Evolutionary conservation across 2,329 filamentous ascomycete species (phyloP).

Genomic region (Trichoderma asperellum): DNA sequence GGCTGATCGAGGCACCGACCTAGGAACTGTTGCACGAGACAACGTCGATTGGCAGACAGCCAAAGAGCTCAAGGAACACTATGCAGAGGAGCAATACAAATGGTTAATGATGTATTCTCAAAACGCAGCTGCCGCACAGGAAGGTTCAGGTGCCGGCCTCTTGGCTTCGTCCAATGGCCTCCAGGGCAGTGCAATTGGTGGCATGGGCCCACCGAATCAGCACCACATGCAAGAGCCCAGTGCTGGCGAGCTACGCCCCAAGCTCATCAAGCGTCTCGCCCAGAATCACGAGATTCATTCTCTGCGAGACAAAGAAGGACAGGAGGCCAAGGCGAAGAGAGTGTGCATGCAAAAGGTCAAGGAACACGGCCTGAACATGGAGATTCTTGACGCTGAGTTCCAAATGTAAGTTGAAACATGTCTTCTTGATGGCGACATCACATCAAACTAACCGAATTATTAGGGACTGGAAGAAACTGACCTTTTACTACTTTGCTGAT

Average conservation of each 20-base stretch:
- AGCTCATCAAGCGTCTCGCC: conserved; percentile 93
- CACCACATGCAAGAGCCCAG: conserved; percentile 74
- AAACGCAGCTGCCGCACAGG: conserved; percentile 66
- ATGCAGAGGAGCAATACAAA: conserved; percentile 93
- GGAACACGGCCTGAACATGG: conserved; percentile 94
- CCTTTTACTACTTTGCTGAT: conserved; percentile 98
- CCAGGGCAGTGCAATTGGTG: conserved; percentile 72
- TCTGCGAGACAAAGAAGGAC: conserved; percentile 92
- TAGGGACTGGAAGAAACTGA: conserved; percentile 98
- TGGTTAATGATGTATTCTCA: conserved; percentile 99
- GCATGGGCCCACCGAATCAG: conserved; percentile 75
- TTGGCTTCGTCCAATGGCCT: conserved; percentile 66
- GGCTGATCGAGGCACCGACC: conserved; percentile 91
- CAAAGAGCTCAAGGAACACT: conserved; percentile 86
- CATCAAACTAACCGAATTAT: neutral
- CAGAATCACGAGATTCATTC: conserved; percentile 88
- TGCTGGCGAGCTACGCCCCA: conserved; percentile 82
- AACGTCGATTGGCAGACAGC: conserved; percentile 88
- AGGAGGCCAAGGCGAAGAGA: conserved; percentile 95
- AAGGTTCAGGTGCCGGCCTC: conserved; percentile 63
- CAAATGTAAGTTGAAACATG: conserved; percentile 75
- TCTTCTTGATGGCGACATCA: neutral
- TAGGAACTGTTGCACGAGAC: conserved; percentile 88
- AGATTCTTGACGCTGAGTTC: conserved; percentile 97
- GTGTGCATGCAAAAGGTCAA: conserved; percentile 96